phyloP scores from a whole-genome alignment of 805 yeast species.

The Nakazawaea anatomiae region DNA sequence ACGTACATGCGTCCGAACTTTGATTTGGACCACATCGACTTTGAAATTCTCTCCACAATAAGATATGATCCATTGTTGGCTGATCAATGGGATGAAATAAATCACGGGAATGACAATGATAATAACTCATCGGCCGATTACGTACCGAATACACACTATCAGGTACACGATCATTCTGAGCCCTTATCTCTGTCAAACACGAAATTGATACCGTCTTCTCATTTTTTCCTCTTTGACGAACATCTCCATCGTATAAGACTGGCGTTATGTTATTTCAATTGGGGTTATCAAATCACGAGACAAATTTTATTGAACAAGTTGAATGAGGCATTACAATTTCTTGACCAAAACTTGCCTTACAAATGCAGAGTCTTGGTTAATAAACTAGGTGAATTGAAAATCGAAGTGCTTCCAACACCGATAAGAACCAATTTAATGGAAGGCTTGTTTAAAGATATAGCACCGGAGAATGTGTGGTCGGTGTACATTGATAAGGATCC shows the following conservation, averaged over 20 bases:
- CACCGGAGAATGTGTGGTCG: conserved; percentile 35
- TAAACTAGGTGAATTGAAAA: conserved; percentile 27
- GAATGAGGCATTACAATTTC: conserved; percentile 25
- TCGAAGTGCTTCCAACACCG: conserved; percentile 28
- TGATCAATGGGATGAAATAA: conserved; percentile 19
- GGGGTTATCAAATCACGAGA: conserved; percentile 37
- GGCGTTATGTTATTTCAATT: conserved; percentile 48
- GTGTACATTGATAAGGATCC: conserved; percentile 56
- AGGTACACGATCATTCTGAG: conserved; percentile 2
- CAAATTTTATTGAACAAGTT: conserved; percentile 35
- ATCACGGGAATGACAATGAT: conserved; percentile 11
- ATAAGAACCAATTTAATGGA: conserved; percentile 4
- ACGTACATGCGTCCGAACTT: conserved; percentile 6
- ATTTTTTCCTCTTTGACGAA: conserved; percentile 57
- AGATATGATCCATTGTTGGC: conserved; percentile 65
- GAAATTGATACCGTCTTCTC: conserved; percentile 19
- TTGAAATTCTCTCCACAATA: conserved; percentile 63
- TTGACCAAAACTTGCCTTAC: conserved; percentile 29
- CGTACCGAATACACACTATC: neutral
- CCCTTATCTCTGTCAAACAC: neutral
- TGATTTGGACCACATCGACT: conserved; percentile 22
- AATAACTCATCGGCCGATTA: neutral
- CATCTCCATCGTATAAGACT: conserved; percentile 58
- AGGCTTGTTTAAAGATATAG: conserved; percentile 1
- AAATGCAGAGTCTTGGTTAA: conserved; percentile 43